Percentiles rank a stretch among this genome's conserved stretches.
Conservation (phyloP, 2,329 filamentous ascomycete species). For the Hypoxylon sp. region DNA sequence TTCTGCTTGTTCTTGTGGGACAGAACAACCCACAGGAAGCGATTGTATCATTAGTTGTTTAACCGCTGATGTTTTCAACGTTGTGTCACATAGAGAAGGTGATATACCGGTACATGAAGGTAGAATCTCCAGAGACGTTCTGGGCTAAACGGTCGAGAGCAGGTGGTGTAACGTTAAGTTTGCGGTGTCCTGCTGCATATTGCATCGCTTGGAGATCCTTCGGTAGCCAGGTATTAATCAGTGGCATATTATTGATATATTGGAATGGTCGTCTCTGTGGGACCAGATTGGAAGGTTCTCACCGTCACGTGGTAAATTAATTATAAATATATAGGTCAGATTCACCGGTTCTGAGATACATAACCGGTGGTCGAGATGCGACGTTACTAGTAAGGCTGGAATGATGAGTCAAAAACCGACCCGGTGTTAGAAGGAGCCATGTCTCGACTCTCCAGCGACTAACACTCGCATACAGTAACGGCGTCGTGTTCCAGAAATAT, state of each 20-base stretch:
- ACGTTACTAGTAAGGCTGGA: slow-evolving; percentile 46
- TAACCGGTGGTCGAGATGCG: slow-evolving; percentile 37
- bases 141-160: slow-evolving; percentile 18
- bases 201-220: slow-evolving; percentile 33
- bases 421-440: slow-evolving; percentile 11
- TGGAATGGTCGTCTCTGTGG: slow-evolving; percentile 16
- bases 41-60: slow-evolving; percentile 31
- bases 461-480: slow-evolving; percentile 18
- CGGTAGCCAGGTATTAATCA: slow-evolving; percentile 24
- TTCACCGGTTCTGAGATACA: slow-evolving; percentile 26
- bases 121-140: slow-evolving; percentile 14
- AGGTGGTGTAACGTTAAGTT: slow-evolving; percentile 41
- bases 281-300: slow-evolving; percentile 33
- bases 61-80: slow-evolving; percentile 23
- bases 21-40: slow-evolving; percentile 18
- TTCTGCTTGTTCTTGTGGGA: slow-evolving; percentile 26
- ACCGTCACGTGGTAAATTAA: slow-evolving; percentile 34
- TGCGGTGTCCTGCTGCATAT: slow-evolving; percentile 32
- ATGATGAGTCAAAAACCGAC: slow-evolving; percentile 23
- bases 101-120: slow-evolving; percentile 20
- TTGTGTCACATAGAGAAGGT: slow-evolving; percentile 31
- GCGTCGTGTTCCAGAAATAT: slow-evolving; percentile 17
- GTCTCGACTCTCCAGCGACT: slow-evolving; percentile 26
- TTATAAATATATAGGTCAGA: slow-evolving; percentile 17
- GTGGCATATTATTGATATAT: slow-evolving; percentile 33